Evolutionary conservation across 306 rosid genomes (phyloP), one percentile per base, ranked within the genome.

Genomic region (Alnus glutinosa): DNA sequence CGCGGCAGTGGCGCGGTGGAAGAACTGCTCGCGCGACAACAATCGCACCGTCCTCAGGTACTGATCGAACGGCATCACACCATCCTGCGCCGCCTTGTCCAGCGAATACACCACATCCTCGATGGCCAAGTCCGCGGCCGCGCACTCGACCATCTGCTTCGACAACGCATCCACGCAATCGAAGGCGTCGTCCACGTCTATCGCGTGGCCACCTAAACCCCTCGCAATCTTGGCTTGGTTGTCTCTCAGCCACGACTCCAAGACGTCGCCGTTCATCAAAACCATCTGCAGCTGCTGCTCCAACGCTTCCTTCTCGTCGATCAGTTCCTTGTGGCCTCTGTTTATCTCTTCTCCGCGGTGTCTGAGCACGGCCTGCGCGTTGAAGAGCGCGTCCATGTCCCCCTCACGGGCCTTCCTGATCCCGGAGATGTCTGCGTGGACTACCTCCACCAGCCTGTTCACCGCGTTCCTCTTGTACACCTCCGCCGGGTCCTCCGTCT

Each of bases 231-330:
- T 93, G 76, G 90, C 92, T 51, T 89, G 89, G 13, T 91, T 96
- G 16, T 93, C 97, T 74, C 87, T 88, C 85, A 90, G 48, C 99
- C 99, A 96, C 8, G 77, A 88, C 39, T 96, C 98, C 34, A 93
- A 50, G 62, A 93, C 85, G 75, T 93, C 99, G 2, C 86, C 59
- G 55, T 96, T 92, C 96, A 91, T 93, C 91, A 96, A 77, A 70
- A 93, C 90, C 87, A 90, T 90, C 91, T 96, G 99, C 79, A 96
- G 30, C 42, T 91, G 94, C 89, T 89, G 98, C 89, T 96, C 99
- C 85, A 96, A 75, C 4, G 83, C 90, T 80, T 93, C 99, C 88
- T 77, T 93, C 88, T 93, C 99, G 32, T 82, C 94, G 78, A 76
- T 82, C 98, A 94, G 89, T 78, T 89, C 98, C 80, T 70, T 87